phyloP scores from a whole-genome alignment of 768 basidiomycete genomes.

The Guyanaporus albipodus region DNA sequence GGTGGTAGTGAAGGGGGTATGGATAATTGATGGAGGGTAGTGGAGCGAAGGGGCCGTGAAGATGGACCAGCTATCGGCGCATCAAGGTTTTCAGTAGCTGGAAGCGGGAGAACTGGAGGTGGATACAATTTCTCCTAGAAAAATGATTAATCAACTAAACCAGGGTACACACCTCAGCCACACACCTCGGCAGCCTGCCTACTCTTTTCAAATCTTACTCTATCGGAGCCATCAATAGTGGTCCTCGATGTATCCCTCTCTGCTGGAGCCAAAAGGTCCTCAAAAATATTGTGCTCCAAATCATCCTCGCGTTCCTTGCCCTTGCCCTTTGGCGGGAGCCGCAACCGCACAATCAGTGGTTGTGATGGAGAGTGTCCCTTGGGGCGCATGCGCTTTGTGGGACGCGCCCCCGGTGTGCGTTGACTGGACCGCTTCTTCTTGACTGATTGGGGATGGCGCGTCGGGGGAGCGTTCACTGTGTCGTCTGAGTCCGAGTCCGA shows the following conservation, averaged over 20 bases:
- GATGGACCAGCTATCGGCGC: constrained; percentile 51
- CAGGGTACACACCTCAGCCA: background rate
- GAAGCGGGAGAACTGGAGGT: constrained; percentile 33
- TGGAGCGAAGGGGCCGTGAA: constrained; percentile 60
- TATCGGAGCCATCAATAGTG: constrained; percentile 54
- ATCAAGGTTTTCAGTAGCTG: constrained; percentile 32
- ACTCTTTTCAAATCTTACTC: constrained; percentile 68
- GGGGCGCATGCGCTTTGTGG: constrained; percentile 45
- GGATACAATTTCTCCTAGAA: constrained; percentile 50
- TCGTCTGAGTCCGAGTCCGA: constrained; percentile 29
- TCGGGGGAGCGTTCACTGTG: constrained; percentile 14
- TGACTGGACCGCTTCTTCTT: constrained; percentile 31
- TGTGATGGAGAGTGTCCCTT: constrained; percentile 35
- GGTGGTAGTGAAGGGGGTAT: constrained; percentile 29
- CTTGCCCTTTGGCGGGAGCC: constrained; percentile 59
- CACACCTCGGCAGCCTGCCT: constrained; percentile 71
- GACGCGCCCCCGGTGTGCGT: constrained; percentile 27
- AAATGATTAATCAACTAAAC: constrained; percentile 5
- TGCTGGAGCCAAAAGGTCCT: constrained; percentile 65
- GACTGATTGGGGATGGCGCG: constrained; percentile 11
- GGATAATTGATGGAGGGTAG: constrained; percentile 39
- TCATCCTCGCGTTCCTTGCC: constrained; percentile 70
- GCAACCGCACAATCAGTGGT: constrained; percentile 47
- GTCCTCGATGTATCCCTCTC: constrained; percentile 78
- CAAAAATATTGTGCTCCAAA: constrained; percentile 63